phyloP scores from a whole-genome alignment of 257 asterid species.

The Solanum chilense region DNA sequence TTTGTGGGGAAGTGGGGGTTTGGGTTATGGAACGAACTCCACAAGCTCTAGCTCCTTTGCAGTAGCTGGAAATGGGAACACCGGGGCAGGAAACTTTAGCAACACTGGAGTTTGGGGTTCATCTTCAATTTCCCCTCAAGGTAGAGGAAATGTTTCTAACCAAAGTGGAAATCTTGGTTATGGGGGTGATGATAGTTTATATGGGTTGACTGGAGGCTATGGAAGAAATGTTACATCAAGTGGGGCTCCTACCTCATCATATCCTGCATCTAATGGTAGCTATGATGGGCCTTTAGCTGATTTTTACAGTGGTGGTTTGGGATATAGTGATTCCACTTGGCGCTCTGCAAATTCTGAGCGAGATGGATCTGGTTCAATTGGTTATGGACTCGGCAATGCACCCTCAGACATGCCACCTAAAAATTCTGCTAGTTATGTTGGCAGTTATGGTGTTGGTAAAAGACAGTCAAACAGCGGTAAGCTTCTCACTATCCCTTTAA shows the following conservation, averaged over 20 bases:
- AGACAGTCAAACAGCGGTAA: conserved; percentile 10
- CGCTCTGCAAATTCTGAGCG: conserved; percentile 4
- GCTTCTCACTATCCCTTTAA: background rate
- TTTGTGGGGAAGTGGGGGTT: conserved; percentile 15
- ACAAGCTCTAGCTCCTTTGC: conserved; percentile 5
- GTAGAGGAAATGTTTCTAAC: conserved; percentile 6
- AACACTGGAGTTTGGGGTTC: conserved; percentile 16
- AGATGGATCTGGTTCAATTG: conserved; percentile 13
- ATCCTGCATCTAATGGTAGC: conserved; percentile 14
- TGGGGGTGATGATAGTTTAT: conserved; percentile 7
- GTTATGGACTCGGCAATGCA: background rate
- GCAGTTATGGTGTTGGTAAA: conserved; percentile 10
- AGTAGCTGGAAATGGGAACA: conserved; percentile 6
- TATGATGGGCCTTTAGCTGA: conserved; percentile 16
- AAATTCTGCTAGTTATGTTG: conserved; percentile 10
- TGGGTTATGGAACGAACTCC: conserved; percentile 10
- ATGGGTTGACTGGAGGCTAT: conserved; percentile 8
- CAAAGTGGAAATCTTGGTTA: conserved; percentile 12
- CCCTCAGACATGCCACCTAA: conserved; percentile 9
- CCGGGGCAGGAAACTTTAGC: conserved; percentile 1
- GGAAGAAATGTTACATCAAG: conserved; percentile 11
- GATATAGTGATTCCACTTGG: conserved; percentile 11
- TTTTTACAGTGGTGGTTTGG: conserved; percentile 5
- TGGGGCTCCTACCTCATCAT: background rate
- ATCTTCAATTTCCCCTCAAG: conserved; percentile 8